Evolutionary conservation across 2,329 filamentous ascomycete genomes (phyloP), one percentile per base, ranked within the genome.

Genomic region (Aureobasidium sp.): DNA sequence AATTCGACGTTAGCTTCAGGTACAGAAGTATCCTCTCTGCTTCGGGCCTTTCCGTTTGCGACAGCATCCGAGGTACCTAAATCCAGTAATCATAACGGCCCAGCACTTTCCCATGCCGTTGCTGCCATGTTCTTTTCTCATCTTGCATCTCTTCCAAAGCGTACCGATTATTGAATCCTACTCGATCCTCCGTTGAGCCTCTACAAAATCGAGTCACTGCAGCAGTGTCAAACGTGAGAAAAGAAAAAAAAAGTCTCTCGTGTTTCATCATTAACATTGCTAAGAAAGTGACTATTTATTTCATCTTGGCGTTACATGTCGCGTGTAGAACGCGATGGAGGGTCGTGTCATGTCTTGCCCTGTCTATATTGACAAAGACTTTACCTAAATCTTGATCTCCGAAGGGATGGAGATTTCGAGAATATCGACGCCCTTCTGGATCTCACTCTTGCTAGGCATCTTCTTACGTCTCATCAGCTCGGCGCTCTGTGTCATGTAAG

Each of bases 381-480:
- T 27, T 13, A 77, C 27, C 19, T 23, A 78, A 19, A 78, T 77
- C 69, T 75, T 76, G 45, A 77, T 73, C 68, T 77, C 75, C 45
- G 71, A 70, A 23, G 77, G 76, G 19, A 78, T 67, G 19, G 69
- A 69, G 62, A 79, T 70, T 63, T 77, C 71, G 65, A 79, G 61
- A 53, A 79, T 75, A 63, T 79, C 77, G 43, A 71, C 73, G 0
- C 87, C 88, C 54, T 79, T 80, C 70, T 87, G 74, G 50, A 97
- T 75, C 70, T 95, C 83, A 64, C 77, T 84, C 84, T 95, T 96
- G 58, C 77, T 80, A 1, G 89, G 87, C 91, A 97, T 96, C 74
- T 84, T 88, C 38, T 84, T 84, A 64, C 84, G 78, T 62, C 86
- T 81, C 89, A 97, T 95, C 75, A 97, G 76, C 78, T 95, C 90